Percentiles rank a stretch among this genome's conserved stretches.
phyloP scores from a whole-genome alignment of 179 eudicot species.

The Silene noctiflora region DNA sequence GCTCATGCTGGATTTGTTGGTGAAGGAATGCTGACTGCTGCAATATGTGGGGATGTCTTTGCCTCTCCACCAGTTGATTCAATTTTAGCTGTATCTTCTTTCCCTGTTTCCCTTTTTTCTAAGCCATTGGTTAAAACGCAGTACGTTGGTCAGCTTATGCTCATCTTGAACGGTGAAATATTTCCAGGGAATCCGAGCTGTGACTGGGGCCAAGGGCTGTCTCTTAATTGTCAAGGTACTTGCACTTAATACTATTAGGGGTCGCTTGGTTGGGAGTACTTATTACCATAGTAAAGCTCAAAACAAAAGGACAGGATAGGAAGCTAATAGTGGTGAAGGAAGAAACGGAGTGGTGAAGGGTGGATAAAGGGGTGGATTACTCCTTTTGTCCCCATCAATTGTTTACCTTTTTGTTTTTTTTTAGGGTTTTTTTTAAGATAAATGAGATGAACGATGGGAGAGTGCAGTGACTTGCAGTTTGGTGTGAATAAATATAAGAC shows the following conservation, averaged over 20 bases:
- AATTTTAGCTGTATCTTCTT: slow-evolving; percentile 69
- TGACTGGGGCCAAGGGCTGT: slow-evolving; percentile 91
- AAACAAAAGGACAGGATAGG: neutral
- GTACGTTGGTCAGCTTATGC: neutral
- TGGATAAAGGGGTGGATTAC: neutral
- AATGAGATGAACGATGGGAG: neutral
- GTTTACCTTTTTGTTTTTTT: neutral
- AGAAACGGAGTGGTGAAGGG: neutral
- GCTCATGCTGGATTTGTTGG: slow-evolving; percentile 99
- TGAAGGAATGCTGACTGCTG: slow-evolving; percentile 97
- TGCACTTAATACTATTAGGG: neutral
- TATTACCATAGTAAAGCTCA: neutral
- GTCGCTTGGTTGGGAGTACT: neutral
- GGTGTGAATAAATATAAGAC: neutral
- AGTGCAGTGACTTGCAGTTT: neutral
- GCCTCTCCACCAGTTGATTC: slow-evolving; percentile 91
- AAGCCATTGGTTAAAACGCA: neutral
- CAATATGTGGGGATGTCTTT: slow-evolving; percentile 96
- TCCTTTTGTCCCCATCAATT: too few species aligned
- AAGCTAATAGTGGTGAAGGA: neutral
- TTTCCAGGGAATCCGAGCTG: slow-evolving; percentile 88
- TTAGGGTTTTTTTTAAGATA: neutral
- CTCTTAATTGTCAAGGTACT: slow-evolving; percentile 88
- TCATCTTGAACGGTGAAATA: slow-evolving; percentile 1
- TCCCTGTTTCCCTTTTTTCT: neutral